These are phyloP conservation scores for Aspergillus kassunensis DNA, from an alignment of 495 filamentous ascomycete genomes.

Conservation along the genomic window DNA sequence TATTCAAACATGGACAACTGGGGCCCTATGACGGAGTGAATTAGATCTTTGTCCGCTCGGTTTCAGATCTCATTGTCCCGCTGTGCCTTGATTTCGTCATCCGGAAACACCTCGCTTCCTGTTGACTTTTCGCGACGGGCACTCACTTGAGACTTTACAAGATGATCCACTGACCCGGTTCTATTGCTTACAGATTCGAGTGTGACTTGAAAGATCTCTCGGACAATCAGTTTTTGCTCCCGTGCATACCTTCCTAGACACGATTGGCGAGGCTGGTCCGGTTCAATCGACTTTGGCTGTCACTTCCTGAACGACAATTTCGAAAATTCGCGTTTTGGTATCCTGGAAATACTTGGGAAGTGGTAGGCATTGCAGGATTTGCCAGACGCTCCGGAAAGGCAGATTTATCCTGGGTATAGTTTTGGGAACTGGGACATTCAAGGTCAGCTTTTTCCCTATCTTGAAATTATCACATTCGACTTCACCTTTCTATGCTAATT, in stretches of 20 bases:
- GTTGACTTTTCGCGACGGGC: neutral
- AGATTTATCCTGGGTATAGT: neutral
- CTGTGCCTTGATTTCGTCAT: slow-evolving; percentile 3
- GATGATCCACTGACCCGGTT: slow-evolving; percentile 15
- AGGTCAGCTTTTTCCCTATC: slow-evolving; percentile 1
- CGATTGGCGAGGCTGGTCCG: slow-evolving; percentile 27
- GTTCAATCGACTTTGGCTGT: slow-evolving; percentile 14
- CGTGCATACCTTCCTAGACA: slow-evolving; percentile 1
- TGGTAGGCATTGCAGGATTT: neutral
- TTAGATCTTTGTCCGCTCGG: slow-evolving; percentile 10
- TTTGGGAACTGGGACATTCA: slow-evolving; percentile 4
- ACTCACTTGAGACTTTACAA: slow-evolving; percentile 1
- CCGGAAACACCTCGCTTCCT: slow-evolving; percentile 4
- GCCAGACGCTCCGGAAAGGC: neutral
- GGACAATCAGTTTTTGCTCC: neutral
- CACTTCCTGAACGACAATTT: neutral
- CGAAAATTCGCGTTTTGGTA: neutral
- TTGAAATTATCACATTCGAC: neutral
- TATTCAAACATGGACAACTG: slow-evolving; percentile 1
- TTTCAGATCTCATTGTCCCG: slow-evolving; percentile 11
- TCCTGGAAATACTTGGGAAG: neutral
- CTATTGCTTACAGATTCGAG: slow-evolving; percentile 10
- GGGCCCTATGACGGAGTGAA: slow-evolving; percentile 9
- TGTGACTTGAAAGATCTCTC: slow-evolving; percentile 1
- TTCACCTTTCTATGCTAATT: neutral